Evolutionary conservation across 139 green algal species (phyloP).

Genomic region (Parachlorella kessleri): DNA sequence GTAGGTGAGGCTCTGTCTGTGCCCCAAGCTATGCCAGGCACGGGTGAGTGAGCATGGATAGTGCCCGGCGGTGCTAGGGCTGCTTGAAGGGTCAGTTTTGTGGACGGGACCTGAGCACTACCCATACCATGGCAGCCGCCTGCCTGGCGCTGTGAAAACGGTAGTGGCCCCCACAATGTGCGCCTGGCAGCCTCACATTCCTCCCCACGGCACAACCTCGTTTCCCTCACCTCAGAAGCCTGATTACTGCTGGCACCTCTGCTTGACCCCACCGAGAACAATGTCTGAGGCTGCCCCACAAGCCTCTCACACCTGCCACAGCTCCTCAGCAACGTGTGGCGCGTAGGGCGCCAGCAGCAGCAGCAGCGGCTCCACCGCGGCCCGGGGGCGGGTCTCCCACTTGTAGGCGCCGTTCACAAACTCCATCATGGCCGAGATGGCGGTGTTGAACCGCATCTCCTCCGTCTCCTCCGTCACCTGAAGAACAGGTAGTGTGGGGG

Average conservation of each 20-base stretch:
- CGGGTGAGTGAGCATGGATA: no score
- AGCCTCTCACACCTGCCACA: slow-evolving; percentile 60
- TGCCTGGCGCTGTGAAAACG: no score
- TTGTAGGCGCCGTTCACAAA: slow-evolving; percentile 95
- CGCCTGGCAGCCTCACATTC: not conserved
- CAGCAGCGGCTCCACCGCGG: slow-evolving; percentile 81
- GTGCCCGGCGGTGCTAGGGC: no score
- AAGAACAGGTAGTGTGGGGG: no score
- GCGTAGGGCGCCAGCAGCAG: slow-evolving; percentile 95
- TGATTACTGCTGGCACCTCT: no score
- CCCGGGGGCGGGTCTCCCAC: slow-evolving; percentile 64
- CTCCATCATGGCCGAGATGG: slow-evolving; percentile 98
- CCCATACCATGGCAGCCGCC: no score
- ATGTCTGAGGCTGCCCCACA: not conserved
- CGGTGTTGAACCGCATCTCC: slow-evolving; percentile 98
- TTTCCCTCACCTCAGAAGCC: no score
- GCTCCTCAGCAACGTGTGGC: slow-evolving; percentile 94
- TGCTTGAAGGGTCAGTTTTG: no score
- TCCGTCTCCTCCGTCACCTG: slow-evolving; percentile 95
- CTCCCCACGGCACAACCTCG: not conserved
- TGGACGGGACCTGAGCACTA: no score
- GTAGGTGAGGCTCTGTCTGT: no score
- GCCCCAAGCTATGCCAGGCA: no score
- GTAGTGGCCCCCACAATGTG: no score
- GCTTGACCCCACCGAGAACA: not conserved